phyloP scores from a whole-genome alignment of 768 basidiomycete genomes.

The Auriscalpium microsporum region DNA sequence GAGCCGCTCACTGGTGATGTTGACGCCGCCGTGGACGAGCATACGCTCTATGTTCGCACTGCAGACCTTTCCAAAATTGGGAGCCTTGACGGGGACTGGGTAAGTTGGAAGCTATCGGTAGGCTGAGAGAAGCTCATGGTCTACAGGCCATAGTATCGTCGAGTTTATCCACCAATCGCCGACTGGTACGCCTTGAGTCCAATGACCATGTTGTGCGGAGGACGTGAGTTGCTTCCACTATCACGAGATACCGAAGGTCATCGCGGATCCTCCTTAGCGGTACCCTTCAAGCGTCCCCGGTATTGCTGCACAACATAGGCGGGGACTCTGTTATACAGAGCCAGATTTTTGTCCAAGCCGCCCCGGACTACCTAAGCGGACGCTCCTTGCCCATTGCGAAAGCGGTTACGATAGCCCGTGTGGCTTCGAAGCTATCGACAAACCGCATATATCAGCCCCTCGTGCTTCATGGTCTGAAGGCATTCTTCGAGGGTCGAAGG shows the following conservation, averaged over 20 bases:
- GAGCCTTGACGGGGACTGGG: slow-evolving; percentile 73
- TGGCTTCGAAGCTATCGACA: slow-evolving; percentile 66
- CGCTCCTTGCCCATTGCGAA: slow-evolving; percentile 62
- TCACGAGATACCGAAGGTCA: too few species aligned
- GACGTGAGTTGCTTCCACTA: slow-evolving; percentile 18
- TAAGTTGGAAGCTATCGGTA: slow-evolving; percentile 23
- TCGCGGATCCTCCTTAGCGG: slow-evolving; percentile 24
- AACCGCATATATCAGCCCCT: slow-evolving; percentile 54
- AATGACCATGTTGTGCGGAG: slow-evolving; percentile 36
- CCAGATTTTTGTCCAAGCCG: slow-evolving; percentile 31
- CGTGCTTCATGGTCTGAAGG: slow-evolving; percentile 53
- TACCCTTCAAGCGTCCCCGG: slow-evolving; percentile 34
- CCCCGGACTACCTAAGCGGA: slow-evolving; percentile 50
- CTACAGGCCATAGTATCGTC: slow-evolving; percentile 42
- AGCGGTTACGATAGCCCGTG: slow-evolving; percentile 66
- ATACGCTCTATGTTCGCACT: slow-evolving; percentile 53
- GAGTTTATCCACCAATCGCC: slow-evolving; percentile 20
- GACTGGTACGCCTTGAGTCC: slow-evolving; percentile 52
- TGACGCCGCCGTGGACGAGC: slow-evolving; percentile 36
- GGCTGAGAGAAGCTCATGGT: background rate
- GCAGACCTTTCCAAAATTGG: slow-evolving; percentile 60
- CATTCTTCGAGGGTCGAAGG: slow-evolving; percentile 46
- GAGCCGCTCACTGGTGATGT: slow-evolving; percentile 27
- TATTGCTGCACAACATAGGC: slow-evolving; percentile 47
- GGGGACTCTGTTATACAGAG: slow-evolving; percentile 16